A percentile compares a stretch with the other conserved stretches of the same genome.
These are phyloP conservation scores for Linanthus parryae DNA, from an alignment of 148 eudicot genomes.

Conservation along the genomic window DNA sequence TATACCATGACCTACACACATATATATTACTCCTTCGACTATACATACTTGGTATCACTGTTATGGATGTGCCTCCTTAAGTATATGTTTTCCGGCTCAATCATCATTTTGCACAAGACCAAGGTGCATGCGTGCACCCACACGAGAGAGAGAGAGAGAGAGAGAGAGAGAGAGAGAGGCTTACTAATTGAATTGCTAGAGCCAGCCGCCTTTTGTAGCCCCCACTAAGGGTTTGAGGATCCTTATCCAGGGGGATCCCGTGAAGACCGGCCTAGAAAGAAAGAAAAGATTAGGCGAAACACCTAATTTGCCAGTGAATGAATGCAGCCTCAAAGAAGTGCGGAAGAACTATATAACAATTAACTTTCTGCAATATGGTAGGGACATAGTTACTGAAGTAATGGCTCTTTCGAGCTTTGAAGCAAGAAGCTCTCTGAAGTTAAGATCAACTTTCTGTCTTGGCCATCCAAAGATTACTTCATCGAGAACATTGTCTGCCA, in stretches of 20 bases:
- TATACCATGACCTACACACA: too few species aligned
- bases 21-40: too few species aligned
- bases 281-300: not conserved
- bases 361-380: not conserved
- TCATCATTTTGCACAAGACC: too few species aligned
- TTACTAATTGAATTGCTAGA: constrained; percentile 86
- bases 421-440: constrained; percentile 63
- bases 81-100: too few species aligned
- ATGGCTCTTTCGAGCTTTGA: constrained; percentile 71
- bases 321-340: not conserved
- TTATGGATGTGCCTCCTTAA: too few species aligned
- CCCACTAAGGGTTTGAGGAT: constrained; percentile 93
- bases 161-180: constrained; percentile 14
- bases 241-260: constrained; percentile 82
- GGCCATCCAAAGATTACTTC: constrained; percentile 97
- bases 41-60: too few species aligned
- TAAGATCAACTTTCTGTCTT: constrained; percentile 56
- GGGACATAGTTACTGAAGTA: constrained; percentile 47
- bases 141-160: not conserved
- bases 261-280: constrained; percentile 76
- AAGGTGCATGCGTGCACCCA: too few species aligned
- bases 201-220: constrained; percentile 98
- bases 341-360: not conserved
- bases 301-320: not conserved
- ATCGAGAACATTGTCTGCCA: constrained; percentile 78